Percentiles rank a stretch among this genome's conserved stretches.
phyloP scores from a whole-genome alignment of 2,329 filamentous ascomycete genomes.

The Clathrospora elynae region DNA sequence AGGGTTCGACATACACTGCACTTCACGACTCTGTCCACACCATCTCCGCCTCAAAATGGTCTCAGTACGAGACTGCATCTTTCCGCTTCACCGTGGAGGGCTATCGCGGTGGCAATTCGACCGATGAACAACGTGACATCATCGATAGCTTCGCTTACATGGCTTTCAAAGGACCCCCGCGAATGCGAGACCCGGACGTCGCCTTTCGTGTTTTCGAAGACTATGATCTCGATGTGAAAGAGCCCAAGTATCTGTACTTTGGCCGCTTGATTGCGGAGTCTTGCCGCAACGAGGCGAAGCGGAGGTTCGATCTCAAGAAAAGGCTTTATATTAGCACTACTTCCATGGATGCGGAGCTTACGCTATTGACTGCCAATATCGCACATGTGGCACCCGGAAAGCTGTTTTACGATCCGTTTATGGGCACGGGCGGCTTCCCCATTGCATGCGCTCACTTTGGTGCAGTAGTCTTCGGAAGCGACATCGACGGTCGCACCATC shows the following conservation, averaged over 20 bases:
- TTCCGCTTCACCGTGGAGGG: constrained; percentile 87
- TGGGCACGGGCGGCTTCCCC: constrained; percentile 91
- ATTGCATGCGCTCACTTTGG: constrained; percentile 91
- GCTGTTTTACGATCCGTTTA: constrained; percentile 92
- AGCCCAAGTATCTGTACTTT: constrained; percentile 67
- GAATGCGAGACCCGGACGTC: constrained; percentile 70
- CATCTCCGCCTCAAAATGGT: constrained; percentile 69
- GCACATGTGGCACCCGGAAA: constrained; percentile 81
- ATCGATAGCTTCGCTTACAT: constrained; percentile 85
- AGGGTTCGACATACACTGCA: constrained; percentile 67
- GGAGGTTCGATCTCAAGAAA: constrained; percentile 88
- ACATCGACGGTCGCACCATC: constrained; percentile 91
- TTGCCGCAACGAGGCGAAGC: constrained; percentile 66
- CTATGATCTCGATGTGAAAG: constrained; percentile 63
- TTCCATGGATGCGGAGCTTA: constrained; percentile 94
- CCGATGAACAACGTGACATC: constrained; percentile 68
- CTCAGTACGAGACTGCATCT: constrained; percentile 64
- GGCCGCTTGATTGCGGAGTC: constrained; percentile 72
- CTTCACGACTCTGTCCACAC: constrained; percentile 69
- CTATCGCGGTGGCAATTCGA: constrained; percentile 75
- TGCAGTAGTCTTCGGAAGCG: constrained; percentile 79
- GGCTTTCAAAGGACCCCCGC: constrained; percentile 76
- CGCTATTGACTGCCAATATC: constrained; percentile 89
- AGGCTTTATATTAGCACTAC: constrained; percentile 92
- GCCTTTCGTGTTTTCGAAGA: constrained; percentile 84